A percentile compares a stretch with the other conserved stretches of the same genome.
phyloP scores from a whole-genome alignment of 176 grass and related monocot genomes.

The Melocanna baccifera region DNA sequence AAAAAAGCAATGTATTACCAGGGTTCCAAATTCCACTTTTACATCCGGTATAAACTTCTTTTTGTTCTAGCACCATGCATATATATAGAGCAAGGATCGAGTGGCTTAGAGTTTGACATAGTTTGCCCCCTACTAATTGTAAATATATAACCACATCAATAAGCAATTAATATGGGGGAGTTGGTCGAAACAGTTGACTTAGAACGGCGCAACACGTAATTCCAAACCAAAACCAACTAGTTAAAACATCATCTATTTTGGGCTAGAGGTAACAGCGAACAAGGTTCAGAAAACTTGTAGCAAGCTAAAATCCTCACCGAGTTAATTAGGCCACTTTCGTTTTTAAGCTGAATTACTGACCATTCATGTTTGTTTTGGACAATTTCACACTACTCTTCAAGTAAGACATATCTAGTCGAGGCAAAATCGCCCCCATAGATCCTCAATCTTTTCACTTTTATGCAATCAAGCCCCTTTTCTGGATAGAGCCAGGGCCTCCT shows the following conservation, averaged over 20 bases:
- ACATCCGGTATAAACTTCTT: not conserved
- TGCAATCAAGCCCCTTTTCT: not conserved
- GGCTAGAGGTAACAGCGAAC: not conserved
- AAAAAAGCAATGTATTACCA: not conserved
- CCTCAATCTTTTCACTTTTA: slow-evolving; percentile 9
- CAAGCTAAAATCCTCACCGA: not conserved
- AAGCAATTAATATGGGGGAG: not conserved
- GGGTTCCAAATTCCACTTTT: not conserved
- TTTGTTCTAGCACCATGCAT: not conserved
- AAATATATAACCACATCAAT: not conserved
- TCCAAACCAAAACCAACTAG: not conserved
- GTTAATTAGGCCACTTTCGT: not conserved
- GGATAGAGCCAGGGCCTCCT: slow-evolving; percentile 29
- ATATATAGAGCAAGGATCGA: not conserved
- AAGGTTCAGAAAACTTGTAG: not conserved
- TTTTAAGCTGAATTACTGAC: not conserved
- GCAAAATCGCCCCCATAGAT: slow-evolving; percentile 35
- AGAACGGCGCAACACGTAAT: not conserved
- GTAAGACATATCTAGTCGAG: slow-evolving; percentile 4
- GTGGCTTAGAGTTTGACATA: not conserved
- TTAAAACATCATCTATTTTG: not conserved
- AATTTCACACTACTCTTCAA: not conserved
- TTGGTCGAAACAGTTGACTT: not conserved
- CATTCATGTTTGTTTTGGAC: not conserved
- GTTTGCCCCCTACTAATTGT: not conserved